Conservation (phyloP, 2,329 filamentous ascomycete species). For the Albophoma yamanashiensis region DNA sequence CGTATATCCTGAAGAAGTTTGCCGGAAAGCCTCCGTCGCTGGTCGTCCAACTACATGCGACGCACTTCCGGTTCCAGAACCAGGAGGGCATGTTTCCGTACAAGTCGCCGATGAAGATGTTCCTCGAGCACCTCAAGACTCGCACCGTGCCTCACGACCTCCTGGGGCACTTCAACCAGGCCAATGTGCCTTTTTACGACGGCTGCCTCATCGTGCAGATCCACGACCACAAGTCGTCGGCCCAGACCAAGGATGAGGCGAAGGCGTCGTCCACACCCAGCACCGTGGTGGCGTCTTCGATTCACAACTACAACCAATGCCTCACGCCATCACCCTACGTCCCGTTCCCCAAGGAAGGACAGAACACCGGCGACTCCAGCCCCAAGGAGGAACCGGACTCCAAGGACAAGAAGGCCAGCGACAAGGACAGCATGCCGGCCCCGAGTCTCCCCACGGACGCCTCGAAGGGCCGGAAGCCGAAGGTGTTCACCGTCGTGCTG, state of each 20-base stretch:
- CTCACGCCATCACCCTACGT: slow-evolving; percentile 82
- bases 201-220: slow-evolving; percentile 90
- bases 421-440: slow-evolving; percentile 44
- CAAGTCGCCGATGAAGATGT: slow-evolving; percentile 78
- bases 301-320: slow-evolving; percentile 86
- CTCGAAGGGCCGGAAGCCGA: slow-evolving; percentile 43
- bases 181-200: slow-evolving; percentile 77
- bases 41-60: slow-evolving; percentile 73
- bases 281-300: slow-evolving; percentile 62
- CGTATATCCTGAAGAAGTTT: slow-evolving; percentile 78
- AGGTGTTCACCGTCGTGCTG: slow-evolving; percentile 68
- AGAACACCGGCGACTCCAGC: slow-evolving; percentile 19
- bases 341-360: slow-evolving; percentile 56
- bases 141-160: slow-evolving; percentile 85
- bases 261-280: slow-evolving; percentile 40
- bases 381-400: slow-evolving; percentile 25
- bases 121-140: slow-evolving; percentile 64
- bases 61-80: slow-evolving; percentile 84
- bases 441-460: slow-evolving; percentile 35
- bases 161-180: slow-evolving; percentile 62
- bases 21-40: slow-evolving; percentile 68
- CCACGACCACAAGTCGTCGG: slow-evolving; percentile 70
- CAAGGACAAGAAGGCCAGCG: slow-evolving; percentile 16
- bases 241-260: slow-evolving; percentile 49
- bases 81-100: slow-evolving; percentile 90